Evolutionary conservation across 2,329 filamentous ascomycete genomes (phyloP).

Genomic region (Talaromyces sp.): DNA sequence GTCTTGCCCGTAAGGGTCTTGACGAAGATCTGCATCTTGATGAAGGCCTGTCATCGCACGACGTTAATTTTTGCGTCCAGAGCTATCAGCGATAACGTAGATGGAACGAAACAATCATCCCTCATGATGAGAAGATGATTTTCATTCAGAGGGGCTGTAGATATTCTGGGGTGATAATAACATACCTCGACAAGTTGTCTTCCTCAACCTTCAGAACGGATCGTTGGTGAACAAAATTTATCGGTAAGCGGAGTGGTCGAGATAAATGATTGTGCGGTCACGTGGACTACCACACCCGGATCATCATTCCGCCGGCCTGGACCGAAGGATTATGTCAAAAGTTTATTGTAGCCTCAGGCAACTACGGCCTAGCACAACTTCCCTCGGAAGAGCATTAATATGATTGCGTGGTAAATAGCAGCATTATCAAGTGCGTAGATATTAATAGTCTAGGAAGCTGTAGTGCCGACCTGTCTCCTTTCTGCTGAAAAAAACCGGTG

Average conservation of each 20-base stretch:
- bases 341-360: neutral
- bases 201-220: slow-evolving; percentile 56
- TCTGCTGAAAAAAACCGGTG: neutral
- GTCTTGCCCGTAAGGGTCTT: slow-evolving; percentile 94
- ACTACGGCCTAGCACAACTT: neutral
- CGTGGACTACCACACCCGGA: slow-evolving; percentile 22
- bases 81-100: neutral
- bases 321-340: neutral
- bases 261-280: slow-evolving; percentile 42
- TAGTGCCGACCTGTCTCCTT: neutral
- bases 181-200: slow-evolving; percentile 61
- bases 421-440: neutral
- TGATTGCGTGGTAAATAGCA: neutral
- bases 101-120: neutral
- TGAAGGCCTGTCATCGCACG: slow-evolving; percentile 37
- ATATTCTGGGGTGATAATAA: slow-evolving; percentile 7
- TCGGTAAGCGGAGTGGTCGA: slow-evolving; percentile 23
- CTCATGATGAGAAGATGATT: neutral
- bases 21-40: slow-evolving; percentile 55
- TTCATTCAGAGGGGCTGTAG: too few relatives aligned
- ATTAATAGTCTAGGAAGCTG: neutral
- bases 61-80: slow-evolving; percentile 21
- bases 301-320: neutral
- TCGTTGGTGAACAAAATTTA: slow-evolving; percentile 21
- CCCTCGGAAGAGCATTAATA: slow-evolving; percentile 1